These are phyloP conservation scores for Aciculosporium take DNA, from an alignment of 2,329 filamentous ascomycete species.

Conservation along the genomic window DNA sequence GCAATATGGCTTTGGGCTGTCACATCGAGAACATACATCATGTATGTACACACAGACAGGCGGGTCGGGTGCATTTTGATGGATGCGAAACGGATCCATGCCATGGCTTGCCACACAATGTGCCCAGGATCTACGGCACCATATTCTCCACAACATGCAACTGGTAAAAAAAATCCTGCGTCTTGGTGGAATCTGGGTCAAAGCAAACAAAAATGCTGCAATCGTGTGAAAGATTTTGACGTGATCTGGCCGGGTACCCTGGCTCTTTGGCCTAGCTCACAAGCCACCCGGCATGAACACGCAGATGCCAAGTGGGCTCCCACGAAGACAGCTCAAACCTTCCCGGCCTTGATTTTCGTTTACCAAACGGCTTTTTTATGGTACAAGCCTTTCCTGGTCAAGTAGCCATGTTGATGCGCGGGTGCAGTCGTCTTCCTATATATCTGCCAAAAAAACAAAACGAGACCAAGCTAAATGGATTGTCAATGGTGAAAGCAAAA, in stretches of 20 bases:
- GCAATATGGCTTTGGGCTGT: not conserved
- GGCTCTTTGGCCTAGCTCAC: not conserved
- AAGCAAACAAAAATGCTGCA: not conserved
- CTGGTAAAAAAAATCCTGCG: not conserved
- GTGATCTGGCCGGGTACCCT: not conserved
- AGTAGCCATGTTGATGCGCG: not conserved
- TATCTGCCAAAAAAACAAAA: not conserved
- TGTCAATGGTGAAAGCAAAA: no score
- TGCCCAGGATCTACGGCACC: not conserved
- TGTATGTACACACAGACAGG: not conserved
- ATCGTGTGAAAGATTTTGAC: not conserved
- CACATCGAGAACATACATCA: not conserved
- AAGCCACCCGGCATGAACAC: conserved; percentile 3
- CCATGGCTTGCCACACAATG: not conserved
- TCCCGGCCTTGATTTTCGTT: not conserved
- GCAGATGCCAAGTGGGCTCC: conserved; percentile 1
- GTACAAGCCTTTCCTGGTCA: conserved; percentile 1
- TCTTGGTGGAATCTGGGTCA: not conserved
- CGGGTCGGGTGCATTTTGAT: not conserved
- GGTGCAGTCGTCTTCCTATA: not conserved
- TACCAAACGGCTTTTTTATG: not conserved
- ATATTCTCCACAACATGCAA: not conserved
- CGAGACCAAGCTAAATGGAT: no score
- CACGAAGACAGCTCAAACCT: conserved; percentile 2
- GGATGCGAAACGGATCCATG: not conserved